A percentile compares a stretch with the other conserved stretches of the same genome.
These are phyloP conservation scores for Entonaema liquescens DNA, from an alignment of 495 filamentous ascomycete genomes.

Conservation along the genomic window DNA sequence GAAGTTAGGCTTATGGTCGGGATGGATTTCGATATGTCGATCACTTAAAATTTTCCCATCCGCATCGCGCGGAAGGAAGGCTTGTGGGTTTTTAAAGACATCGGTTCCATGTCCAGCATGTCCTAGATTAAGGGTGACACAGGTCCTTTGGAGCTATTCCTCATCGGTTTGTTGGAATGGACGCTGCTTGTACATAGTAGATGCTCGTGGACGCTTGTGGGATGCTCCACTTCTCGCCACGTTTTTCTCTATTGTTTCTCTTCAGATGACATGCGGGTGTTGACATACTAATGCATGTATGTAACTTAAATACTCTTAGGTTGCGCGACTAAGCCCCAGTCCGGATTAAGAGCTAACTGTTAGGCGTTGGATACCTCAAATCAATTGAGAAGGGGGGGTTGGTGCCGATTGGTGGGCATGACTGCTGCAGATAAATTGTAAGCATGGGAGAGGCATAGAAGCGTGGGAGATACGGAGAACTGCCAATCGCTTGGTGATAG, in stretches of 20 bases:
- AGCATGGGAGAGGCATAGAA: constrained; percentile 15
- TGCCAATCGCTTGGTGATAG: neutral
- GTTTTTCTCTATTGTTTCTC: constrained; percentile 27
- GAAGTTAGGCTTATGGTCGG: neutral
- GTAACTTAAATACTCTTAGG: constrained; percentile 19
- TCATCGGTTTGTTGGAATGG: constrained; percentile 19
- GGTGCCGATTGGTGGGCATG: constrained; percentile 27
- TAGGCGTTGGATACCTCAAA: constrained; percentile 15
- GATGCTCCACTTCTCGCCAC: constrained; percentile 39
- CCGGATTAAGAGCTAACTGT: constrained; percentile 13
- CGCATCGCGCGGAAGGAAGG: constrained; percentile 23
- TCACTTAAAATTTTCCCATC: constrained; percentile 5
- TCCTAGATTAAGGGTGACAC: constrained; percentile 41
- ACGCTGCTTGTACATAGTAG: constrained; percentile 14
- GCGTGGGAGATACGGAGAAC: neutral
- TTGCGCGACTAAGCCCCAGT: constrained; percentile 8
- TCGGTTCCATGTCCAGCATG: constrained; percentile 6
- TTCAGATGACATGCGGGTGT: constrained; percentile 20
- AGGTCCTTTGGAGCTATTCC: constrained; percentile 20
- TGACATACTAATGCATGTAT: constrained; percentile 10
- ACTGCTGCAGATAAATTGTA: constrained; percentile 33
- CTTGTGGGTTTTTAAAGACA: constrained; percentile 9
- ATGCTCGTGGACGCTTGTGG: neutral
- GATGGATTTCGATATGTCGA: neutral
- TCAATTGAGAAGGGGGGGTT: constrained; percentile 17